These are phyloP conservation scores for Gnaphalium uliginosum DNA, from an alignment of 129 eudicot genomes.

Conservation along the genomic window DNA sequence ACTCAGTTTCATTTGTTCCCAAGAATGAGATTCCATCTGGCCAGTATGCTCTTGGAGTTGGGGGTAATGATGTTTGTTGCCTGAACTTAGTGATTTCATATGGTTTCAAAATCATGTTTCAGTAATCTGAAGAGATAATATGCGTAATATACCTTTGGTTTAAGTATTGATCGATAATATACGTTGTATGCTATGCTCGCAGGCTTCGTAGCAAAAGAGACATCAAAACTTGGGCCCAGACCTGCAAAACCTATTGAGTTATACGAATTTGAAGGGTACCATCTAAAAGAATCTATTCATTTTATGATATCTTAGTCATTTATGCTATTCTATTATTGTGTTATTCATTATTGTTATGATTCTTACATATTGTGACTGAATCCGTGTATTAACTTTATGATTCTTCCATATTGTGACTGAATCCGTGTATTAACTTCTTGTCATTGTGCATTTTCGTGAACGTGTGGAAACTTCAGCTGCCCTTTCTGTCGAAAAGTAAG, in stretches of 20 bases:
- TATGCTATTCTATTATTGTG: not conserved
- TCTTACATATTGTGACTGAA: slow-evolving; percentile 31
- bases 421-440: slow-evolving; percentile 18
- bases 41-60: slow-evolving; percentile 67
- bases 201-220: slow-evolving; percentile 75
- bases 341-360: slow-evolving; percentile 2
- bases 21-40: slow-evolving; percentile 69
- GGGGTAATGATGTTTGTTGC: slow-evolving; percentile 46
- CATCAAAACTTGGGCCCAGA: slow-evolving; percentile 83
- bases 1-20: slow-evolving; percentile 82
- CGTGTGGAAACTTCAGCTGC: slow-evolving; percentile 68
- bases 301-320: slow-evolving; percentile 6
- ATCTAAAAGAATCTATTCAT: not conserved
- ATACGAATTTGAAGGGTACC: slow-evolving; percentile 92
- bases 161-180: not conserved
- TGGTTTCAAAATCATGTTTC: slow-evolving; percentile 6
- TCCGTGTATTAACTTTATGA: slow-evolving; percentile 11
- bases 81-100: not conserved
- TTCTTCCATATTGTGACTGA: slow-evolving; percentile 31
- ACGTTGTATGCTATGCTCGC: slow-evolving; percentile 21
- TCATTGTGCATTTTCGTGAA: slow-evolving; percentile 35
- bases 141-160: no score
- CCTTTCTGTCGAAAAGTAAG: slow-evolving; percentile 97
- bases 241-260: slow-evolving; percentile 91
- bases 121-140: not conserved